These are phyloP conservation scores for Fusarium albosuccineum DNA, from an alignment of 2,329 filamentous ascomycete species.

Conservation along the genomic window DNA sequence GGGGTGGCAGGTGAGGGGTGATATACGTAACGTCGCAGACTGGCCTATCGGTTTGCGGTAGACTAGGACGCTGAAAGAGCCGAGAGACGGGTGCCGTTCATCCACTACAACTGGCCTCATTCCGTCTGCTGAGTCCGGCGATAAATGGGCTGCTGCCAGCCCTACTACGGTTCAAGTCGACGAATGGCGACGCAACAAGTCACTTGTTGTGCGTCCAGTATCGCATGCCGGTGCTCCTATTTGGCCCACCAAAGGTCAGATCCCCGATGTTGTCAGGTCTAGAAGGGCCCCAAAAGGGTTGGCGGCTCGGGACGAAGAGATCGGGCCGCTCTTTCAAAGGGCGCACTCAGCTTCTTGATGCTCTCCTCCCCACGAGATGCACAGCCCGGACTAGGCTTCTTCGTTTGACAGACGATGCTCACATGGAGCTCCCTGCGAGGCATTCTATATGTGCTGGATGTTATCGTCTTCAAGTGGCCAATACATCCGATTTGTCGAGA, in stretches of 20 bases:
- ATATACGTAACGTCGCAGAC: slow-evolving; percentile 19
- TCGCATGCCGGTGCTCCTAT: slow-evolving; percentile 18
- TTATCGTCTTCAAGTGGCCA: slow-evolving; percentile 7
- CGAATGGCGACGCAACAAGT: slow-evolving; percentile 42
- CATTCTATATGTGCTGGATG: slow-evolving; percentile 17
- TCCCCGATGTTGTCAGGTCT: slow-evolving; percentile 3
- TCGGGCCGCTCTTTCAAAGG: slow-evolving; percentile 1
- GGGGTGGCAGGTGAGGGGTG: too few species aligned
- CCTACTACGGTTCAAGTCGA: slow-evolving; percentile 22
- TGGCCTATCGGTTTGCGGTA: background rate
- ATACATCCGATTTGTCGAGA: slow-evolving; percentile 19
- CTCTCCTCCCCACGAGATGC: background rate
- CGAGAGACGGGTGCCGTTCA: slow-evolving; percentile 15
- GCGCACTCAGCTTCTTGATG: background rate
- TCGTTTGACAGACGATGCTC: slow-evolving; percentile 6
- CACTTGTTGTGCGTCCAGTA: slow-evolving; percentile 40
- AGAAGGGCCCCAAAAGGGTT: background rate
- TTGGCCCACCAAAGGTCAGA: slow-evolving; percentile 14
- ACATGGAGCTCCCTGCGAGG: slow-evolving; percentile 26
- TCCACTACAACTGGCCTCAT: slow-evolving; percentile 11
- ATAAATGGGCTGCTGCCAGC: slow-evolving; percentile 27
- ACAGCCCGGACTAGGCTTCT: background rate
- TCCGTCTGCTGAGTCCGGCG: slow-evolving; percentile 18
- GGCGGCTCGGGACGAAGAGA: slow-evolving; percentile 5
- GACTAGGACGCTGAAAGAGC: slow-evolving; percentile 18